Evolutionary conservation across 352 stramenopile genomes (phyloP).

Genomic region (Aphanomyces cochlioides): DNA sequence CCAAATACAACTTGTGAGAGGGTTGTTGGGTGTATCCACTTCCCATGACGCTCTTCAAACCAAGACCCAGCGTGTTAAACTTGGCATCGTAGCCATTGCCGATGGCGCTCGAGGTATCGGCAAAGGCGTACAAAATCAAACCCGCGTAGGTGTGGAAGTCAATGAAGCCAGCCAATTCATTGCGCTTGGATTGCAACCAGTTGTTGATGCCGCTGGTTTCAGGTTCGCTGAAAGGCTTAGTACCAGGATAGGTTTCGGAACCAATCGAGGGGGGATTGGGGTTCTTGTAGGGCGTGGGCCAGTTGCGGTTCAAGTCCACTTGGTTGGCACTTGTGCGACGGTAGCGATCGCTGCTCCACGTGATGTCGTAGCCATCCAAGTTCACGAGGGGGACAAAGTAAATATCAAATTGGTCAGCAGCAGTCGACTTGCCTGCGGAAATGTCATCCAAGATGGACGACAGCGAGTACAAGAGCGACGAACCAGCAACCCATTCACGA

Average conservation of each 20-base stretch:
- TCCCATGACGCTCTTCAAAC: slow-evolving; percentile 32
- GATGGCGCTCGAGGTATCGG: slow-evolving; percentile 40
- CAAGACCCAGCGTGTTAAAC: slow-evolving; percentile 39
- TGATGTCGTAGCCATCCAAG: slow-evolving; percentile 73
- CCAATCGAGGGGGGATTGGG: not conserved
- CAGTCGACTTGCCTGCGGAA: slow-evolving; percentile 30
- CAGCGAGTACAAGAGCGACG: slow-evolving; percentile 36
- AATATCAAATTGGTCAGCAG: slow-evolving; percentile 47
- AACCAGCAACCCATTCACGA: slow-evolving; percentile 38
- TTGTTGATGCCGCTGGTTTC: not conserved
- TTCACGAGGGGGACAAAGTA: slow-evolving; percentile 80
- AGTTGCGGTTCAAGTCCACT: slow-evolving; percentile 27
- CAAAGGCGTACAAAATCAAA: slow-evolving; percentile 10
- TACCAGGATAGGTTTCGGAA: not conserved
- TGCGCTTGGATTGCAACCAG: not conserved
- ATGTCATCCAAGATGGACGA: slow-evolving; percentile 36
- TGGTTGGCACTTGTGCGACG: slow-evolving; percentile 8
- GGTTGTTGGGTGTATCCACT: slow-evolving; percentile 33
- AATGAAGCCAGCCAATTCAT: not conserved
- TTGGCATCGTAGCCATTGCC: slow-evolving; percentile 47
- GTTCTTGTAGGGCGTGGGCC: slow-evolving; percentile 2
- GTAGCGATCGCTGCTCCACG: slow-evolving; percentile 36
- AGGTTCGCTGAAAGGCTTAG: slow-evolving; percentile 4
- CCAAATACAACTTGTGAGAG: slow-evolving; percentile 33
- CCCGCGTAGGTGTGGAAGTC: slow-evolving; percentile 16